Base-by-base conservation (phyloP, 192 early-diverging fungal genomes). In the Gaertneriomyces sp. region DNA sequence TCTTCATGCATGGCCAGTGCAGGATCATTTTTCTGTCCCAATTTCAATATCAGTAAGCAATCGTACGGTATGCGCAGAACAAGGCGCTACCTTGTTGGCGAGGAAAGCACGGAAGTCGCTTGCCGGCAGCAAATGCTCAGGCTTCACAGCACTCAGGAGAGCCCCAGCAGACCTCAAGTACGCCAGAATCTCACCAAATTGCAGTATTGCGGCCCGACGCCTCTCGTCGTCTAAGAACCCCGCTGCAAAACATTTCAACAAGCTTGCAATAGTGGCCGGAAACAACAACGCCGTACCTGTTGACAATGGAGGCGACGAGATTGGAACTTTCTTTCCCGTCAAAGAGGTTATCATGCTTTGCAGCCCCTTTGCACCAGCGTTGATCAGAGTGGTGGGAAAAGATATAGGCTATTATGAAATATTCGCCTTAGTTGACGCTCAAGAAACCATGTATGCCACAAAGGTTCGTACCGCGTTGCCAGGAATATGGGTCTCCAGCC, bases 401-500 rank as follows among this genome's bases (percentile, higher is more conserved):
- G 60, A 53, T 12, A 16, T 44, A 2, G 25, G 25, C 25, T 33
- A 33, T 33, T 0, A 33, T 33, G 2, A 33, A 33, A 33, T 33
- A 33, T 2, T 33, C 2, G 25, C 25, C 0, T 33, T 33, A 33
- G 25, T 2, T 33, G 25, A 33, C 0, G 25, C 25, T 2, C 25
- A 33, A 33, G 25, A 2, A 33, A 2, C 25, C 0, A 33, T 2
- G 2, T 33, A 33, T 33, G 25, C 1, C 45, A 41, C 1, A 9
- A 5, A n/a, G 38, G 41, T 51, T 16, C 67, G 50, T 54, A 76
- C 72, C 42, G 25, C 12, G 12, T 39, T 9, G 6, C 19, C 12
- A 39, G 43, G 46, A 12, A 78, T 20, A 56, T 83, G 75, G 54
- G 77, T 75, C 39, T 71, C 42, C 6, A 83, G 57, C 81, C 81